Conservation (phyloP, 345 rosid genomes). For the Linum tenue region DNA sequence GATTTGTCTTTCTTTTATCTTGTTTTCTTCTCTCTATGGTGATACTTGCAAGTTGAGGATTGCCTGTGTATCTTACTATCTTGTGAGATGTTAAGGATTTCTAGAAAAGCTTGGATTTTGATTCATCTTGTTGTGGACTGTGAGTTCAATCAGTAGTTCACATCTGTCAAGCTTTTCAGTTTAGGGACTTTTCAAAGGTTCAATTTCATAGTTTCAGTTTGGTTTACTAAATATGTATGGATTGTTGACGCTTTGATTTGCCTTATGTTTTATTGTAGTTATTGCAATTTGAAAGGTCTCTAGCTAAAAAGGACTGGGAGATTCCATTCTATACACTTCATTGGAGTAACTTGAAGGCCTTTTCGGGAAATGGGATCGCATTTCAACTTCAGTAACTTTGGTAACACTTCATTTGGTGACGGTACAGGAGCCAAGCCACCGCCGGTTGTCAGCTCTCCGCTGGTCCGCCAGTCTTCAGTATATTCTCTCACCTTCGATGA, state of each 20-base stretch:
- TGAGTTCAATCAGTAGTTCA: neutral
- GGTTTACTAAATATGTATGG: neutral
- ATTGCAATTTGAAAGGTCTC: conserved; percentile 12
- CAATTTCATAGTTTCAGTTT: neutral
- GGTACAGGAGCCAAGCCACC: conserved; percentile 11
- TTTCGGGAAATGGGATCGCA: conserved; percentile 40
- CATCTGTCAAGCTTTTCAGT: neutral
- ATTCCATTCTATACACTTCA: conserved; percentile 11
- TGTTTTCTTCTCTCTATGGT: neutral
- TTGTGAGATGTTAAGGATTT: neutral
- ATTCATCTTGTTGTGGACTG: too few relatives aligned
- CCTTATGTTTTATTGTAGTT: conserved; percentile 13
- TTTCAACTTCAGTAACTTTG: conserved; percentile 17
- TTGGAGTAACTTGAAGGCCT: too few relatives aligned
- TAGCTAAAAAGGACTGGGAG: conserved; percentile 6
- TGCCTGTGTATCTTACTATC: neutral
- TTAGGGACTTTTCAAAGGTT: neutral
- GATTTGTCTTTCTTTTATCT: neutral
- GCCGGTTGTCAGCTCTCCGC: neutral
- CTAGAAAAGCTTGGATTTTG: neutral
- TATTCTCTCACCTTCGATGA: conserved; percentile 27
- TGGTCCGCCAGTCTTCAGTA: conserved; percentile 21
- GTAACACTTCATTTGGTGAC: conserved; percentile 6
- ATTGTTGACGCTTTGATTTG: conserved; percentile 8
- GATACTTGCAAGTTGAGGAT: neutral